These are phyloP conservation scores for Tagetes patula DNA, from an alignment of 129 eudicot species.

Conservation along the genomic window DNA sequence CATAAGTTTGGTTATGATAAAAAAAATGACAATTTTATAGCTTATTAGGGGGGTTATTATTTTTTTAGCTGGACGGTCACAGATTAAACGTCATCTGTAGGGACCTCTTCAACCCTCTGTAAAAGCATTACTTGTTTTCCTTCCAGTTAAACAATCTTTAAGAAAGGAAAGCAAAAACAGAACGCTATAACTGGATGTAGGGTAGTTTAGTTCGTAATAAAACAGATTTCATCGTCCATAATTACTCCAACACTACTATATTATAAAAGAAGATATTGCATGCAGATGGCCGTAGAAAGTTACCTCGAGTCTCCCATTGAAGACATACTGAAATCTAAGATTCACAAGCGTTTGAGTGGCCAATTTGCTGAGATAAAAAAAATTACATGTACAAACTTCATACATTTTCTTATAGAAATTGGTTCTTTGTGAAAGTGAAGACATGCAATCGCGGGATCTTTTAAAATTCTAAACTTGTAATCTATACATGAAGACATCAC, in stretches of 20 bases:
- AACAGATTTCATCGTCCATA: background rate
- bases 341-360: constrained; percentile 26
- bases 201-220: constrained; percentile 9
- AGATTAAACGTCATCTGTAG: background rate
- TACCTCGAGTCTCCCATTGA: constrained; percentile 33
- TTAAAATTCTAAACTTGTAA: background rate
- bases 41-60: background rate
- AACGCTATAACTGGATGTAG: background rate
- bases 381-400: background rate
- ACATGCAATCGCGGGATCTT: background rate
- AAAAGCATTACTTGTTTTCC: background rate
- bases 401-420: background rate
- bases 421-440: constrained; percentile 8
- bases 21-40: background rate
- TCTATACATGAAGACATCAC: background rate
- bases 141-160: background rate
- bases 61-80: background rate
- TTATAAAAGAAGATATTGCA: background rate
- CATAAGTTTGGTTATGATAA: background rate
- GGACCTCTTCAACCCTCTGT: background rate
- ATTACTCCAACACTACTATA: constrained; percentile 1
- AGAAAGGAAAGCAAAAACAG: background rate
- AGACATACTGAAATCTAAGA: constrained; percentile 32
- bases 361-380: constrained; percentile 22
- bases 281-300: constrained; percentile 18